Base-by-base conservation (phyloP, 1,284 basidiomycete genomes). In the Lentinula novae-zelandiae region DNA sequence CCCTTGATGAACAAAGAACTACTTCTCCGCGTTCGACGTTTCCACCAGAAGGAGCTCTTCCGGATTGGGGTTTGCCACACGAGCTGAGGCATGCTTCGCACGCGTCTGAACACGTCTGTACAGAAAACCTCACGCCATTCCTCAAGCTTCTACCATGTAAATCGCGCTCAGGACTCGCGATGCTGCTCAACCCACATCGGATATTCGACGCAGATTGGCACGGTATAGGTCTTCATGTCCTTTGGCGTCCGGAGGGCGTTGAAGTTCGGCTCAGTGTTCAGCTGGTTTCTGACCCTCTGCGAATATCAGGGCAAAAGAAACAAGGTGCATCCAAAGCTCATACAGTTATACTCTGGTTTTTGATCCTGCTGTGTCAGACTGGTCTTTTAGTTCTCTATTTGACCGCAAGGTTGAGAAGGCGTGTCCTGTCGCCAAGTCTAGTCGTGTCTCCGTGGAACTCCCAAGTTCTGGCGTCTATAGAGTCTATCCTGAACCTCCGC, bases 121-220 rank as follows among this genome's bases (percentile, higher is more conserved):
- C 96, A 2, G 97, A 99, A 71, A 98, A 98, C 72, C 77, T 99
- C 5, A 96, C 96, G 0, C 96, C 97, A 0, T 96, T 98, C 74
- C 82, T 98, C 60, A 95, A 96, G 69, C 86, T 98, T 5, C 78
- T 99, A 2, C 96, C 97, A 0, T 98, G 96, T 80, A 94, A 96
- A 71, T 86, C 90, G 2, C 77, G 83, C n/a, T 93, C 94, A 0
- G 96, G 96, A 9, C 82, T 98, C n/a, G 92, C 93, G 0, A 80
- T 77, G 7, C 79, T 98, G 2, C 78, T 98, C 46, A 92, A 96
- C 68, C 90, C 95, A 0, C 94, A 98, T 66, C 81, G 81, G 4
- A 74, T 96, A 3, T 95, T 98, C 67, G 87, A 92, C 65, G 88
- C 91, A 3, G 89, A 93, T 69, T 96, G 92, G 86, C 90, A 97